Conservation (phyloP, 768 basidiomycete species). For the Naganishia randhawae region DNA sequence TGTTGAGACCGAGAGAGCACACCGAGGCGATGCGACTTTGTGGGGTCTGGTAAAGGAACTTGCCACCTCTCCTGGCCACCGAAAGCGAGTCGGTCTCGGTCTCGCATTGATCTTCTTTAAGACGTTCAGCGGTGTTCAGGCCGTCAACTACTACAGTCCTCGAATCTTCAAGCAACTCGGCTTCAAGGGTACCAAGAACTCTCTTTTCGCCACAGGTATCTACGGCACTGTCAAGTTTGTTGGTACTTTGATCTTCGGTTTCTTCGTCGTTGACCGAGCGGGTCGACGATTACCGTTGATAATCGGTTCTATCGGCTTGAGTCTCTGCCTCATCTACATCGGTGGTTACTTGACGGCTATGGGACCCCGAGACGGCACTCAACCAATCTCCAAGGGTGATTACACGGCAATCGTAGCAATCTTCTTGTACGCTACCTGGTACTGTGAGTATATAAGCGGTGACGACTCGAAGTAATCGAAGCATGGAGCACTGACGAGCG, state of each 20-base stretch:
- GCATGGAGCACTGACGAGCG: background rate
- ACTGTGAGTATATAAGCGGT: background rate
- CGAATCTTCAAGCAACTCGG: constrained; percentile 40
- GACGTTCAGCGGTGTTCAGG: constrained; percentile 30
- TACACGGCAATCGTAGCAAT: constrained; percentile 25
- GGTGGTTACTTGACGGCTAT: constrained; percentile 30
- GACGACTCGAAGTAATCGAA: too few relatives aligned
- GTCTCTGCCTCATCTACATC: constrained; percentile 15
- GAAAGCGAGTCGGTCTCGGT: constrained; percentile 35
- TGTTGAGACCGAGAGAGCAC: constrained; percentile 34
- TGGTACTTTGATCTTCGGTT: constrained; percentile 34
- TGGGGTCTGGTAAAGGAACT: constrained; percentile 37
- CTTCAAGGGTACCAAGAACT: constrained; percentile 37
- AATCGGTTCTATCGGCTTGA: constrained; percentile 32
- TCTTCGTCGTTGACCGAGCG: constrained; percentile 39
- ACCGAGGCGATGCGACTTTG: constrained; percentile 32
- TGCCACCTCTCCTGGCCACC: constrained; percentile 32
- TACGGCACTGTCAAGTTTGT: constrained; percentile 38
- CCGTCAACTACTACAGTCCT: constrained; percentile 41
- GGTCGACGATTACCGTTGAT: constrained; percentile 39
- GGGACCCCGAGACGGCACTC: constrained; percentile 26
- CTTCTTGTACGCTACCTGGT: constrained; percentile 29
- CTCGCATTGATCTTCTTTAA: constrained; percentile 29
- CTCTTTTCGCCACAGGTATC: constrained; percentile 39
- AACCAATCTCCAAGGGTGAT: constrained; percentile 21